Evolutionary conservation across 2,329 filamentous ascomycete species (phyloP).

Genomic region (Penicillium sp.): DNA sequence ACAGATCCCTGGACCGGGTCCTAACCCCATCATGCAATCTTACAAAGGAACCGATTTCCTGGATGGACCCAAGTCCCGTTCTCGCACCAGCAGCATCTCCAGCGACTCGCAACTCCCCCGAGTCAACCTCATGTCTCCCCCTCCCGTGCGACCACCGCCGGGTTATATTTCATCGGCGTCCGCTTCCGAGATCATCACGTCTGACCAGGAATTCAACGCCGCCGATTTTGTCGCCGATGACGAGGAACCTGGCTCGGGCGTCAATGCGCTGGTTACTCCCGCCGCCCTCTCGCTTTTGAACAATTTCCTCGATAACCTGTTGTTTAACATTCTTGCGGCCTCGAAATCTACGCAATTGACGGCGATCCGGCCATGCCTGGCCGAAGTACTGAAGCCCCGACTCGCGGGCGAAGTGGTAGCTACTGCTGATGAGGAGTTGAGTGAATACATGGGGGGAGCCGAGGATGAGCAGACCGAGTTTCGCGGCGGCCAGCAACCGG

Average conservation of each 20-base stretch:
- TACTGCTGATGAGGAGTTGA: conserved; percentile 80
- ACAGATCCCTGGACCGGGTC: conserved; percentile 4
- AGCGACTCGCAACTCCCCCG: conserved; percentile 36
- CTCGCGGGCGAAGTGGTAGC: conserved; percentile 80
- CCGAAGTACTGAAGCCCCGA: conserved; percentile 83
- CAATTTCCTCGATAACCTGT: conserved; percentile 85
- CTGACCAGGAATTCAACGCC: conserved; percentile 74
- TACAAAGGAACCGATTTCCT: conserved; percentile 31
- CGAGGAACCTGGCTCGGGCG: conserved; percentile 62
- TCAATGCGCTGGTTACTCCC: conserved; percentile 69
- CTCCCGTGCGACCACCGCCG: conserved; percentile 70
- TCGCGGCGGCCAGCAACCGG: conserved; percentile 50
- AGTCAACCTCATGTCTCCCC: conserved; percentile 59
- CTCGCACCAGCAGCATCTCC: conserved; percentile 42
- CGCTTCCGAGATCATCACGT: conserved; percentile 87
- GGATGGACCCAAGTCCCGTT: conserved; percentile 32
- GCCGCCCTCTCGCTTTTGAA: conserved; percentile 78
- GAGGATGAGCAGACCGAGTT: conserved; percentile 70
- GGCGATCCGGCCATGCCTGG: conserved; percentile 75
- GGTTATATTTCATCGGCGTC: conserved; percentile 85
- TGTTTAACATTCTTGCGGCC: conserved; percentile 83
- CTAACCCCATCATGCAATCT: conserved; percentile 28
- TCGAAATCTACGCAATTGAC: conserved; percentile 75
- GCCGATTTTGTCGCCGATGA: conserved; percentile 69
- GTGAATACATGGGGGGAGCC: conserved; percentile 78